Evolutionary conservation across 1,284 basidiomycete species (phyloP).

Genomic region (Coniophora puteana): DNA sequence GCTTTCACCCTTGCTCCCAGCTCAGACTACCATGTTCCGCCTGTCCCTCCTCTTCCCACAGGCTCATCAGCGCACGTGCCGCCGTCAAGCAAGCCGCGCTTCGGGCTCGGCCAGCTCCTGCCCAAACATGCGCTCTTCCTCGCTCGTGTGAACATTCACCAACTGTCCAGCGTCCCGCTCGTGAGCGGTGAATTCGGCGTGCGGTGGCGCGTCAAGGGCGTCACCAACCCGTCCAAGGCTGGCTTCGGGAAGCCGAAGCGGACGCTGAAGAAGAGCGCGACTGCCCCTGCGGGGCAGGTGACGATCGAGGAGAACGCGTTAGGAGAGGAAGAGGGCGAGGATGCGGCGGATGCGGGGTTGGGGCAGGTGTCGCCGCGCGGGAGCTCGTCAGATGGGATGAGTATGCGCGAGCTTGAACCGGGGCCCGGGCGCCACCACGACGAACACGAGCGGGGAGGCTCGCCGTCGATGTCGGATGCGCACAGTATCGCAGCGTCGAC

Average conservation of each 20-base stretch:
- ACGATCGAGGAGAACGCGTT: conserved; percentile 20
- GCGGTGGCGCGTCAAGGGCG: conserved; percentile 74
- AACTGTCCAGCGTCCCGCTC: conserved; percentile 73
- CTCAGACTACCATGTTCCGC: too few species aligned
- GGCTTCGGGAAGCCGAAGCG: conserved; percentile 35
- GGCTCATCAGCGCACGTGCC: too few species aligned
- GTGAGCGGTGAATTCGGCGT: conserved; percentile 72
- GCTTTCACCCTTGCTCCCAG: too few species aligned
- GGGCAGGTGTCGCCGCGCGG: conserved; percentile 5
- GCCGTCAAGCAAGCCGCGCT: too few species aligned
- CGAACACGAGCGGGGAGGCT: too few species aligned
- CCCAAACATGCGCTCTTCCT: conserved; percentile 55
- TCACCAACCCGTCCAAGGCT: conserved; percentile 38
- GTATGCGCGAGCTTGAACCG: conserved; percentile 24
- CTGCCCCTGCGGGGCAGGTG: conserved; percentile 26
- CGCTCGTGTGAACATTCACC: conserved; percentile 62
- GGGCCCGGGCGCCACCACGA: too few species aligned
- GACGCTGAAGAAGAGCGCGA: conserved; percentile 20
- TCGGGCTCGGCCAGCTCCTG: conserved; percentile 25
- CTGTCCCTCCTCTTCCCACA: too few species aligned
- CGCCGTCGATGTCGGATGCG: conserved; percentile 22
- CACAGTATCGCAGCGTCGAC: conserved; percentile 25
- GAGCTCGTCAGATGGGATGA: conserved; percentile 25
- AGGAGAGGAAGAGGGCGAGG: conserved; percentile 24
- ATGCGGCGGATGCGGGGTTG: conserved; percentile 23